Conservation (phyloP, 1,139 yeast genomes). For the Sugiyamaella xylanicola region DNA sequence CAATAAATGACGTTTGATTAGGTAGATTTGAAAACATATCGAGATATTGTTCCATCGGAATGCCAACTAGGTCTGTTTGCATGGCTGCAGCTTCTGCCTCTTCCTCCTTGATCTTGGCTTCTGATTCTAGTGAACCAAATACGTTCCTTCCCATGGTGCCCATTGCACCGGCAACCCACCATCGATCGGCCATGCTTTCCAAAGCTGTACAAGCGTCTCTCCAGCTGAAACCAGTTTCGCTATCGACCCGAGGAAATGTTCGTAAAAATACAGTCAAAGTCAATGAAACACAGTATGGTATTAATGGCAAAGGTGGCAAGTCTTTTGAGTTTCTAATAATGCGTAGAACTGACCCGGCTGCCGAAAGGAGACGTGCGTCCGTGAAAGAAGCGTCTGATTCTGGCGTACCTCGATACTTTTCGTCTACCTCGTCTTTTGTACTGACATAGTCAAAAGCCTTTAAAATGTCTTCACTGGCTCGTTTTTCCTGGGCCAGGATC, state of each 20-base stretch:
- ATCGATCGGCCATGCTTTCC: constrained; percentile 38
- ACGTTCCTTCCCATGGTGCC: constrained; percentile 43
- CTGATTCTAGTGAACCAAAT: constrained; percentile 34
- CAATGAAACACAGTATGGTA: constrained; percentile 42
- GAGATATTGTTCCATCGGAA: constrained; percentile 36
- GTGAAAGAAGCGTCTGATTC: constrained; percentile 14
- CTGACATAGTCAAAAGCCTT: not conserved
- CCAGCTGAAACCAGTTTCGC: constrained; percentile 38
- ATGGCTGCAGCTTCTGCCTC: constrained; percentile 12
- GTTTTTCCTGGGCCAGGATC: constrained; percentile 32
- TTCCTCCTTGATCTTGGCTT: constrained; percentile 11
- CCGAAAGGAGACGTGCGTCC: constrained; percentile 31
- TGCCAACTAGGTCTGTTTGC: constrained; percentile 11
- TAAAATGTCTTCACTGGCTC: not conserved
- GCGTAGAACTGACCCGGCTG: constrained; percentile 40
- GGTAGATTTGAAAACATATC: constrained; percentile 43
- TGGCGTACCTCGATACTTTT: constrained; percentile 11
- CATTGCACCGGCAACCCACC: constrained; percentile 47
- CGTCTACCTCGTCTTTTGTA: constrained; percentile 3
- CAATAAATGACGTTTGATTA: constrained; percentile 43
- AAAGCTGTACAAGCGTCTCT: constrained; percentile 37
- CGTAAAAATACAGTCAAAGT: constrained; percentile 42
- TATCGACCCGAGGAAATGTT: constrained; percentile 38
- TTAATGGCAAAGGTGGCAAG: constrained; percentile 40
- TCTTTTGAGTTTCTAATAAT: constrained; percentile 33